A percentile compares a stretch with the other conserved stretches of the same genome.
Conservation (phyloP, 2,329 filamentous ascomycete genomes). For the Zarea fungicola region DNA sequence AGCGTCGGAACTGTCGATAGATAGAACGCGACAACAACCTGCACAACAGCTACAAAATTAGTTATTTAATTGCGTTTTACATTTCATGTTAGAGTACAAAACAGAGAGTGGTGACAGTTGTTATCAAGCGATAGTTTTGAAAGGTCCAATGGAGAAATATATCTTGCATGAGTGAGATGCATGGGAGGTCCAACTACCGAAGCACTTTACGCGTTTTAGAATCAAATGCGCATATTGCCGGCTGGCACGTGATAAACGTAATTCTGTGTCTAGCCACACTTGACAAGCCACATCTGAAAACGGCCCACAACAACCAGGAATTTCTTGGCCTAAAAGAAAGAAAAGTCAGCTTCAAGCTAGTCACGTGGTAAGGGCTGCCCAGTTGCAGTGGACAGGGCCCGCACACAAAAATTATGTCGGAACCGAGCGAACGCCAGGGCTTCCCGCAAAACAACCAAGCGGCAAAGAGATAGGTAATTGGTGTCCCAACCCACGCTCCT, state of each 20-base stretch:
- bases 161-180: too few relatives aligned
- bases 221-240: not conserved
- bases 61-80: too few relatives aligned
- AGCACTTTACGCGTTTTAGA: constrained; percentile 12
- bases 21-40: too few relatives aligned
- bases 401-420: constrained; percentile 36
- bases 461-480: constrained; percentile 34
- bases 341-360: not conserved
- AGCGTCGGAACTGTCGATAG: too few relatives aligned
- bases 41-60: too few relatives aligned
- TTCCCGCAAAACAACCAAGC: constrained; percentile 36
- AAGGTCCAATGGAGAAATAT: too few relatives aligned
- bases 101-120: too few relatives aligned
- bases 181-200: not conserved
- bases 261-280: constrained; percentile 1
- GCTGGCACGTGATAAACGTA: constrained; percentile 5
- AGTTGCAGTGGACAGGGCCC: constrained; percentile 18
- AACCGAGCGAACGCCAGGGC: constrained; percentile 22
- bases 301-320: constrained; percentile 1
- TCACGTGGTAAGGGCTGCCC: constrained; percentile 33
- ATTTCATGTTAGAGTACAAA: too few relatives aligned
- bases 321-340: not conserved
- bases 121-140: too few relatives aligned
- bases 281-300: constrained; percentile 1
- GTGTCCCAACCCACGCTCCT: constrained; percentile 16